phyloP scores from a whole-genome alignment of 352 stramenopile genomes.

The Thraustochytrium sp. region DNA sequence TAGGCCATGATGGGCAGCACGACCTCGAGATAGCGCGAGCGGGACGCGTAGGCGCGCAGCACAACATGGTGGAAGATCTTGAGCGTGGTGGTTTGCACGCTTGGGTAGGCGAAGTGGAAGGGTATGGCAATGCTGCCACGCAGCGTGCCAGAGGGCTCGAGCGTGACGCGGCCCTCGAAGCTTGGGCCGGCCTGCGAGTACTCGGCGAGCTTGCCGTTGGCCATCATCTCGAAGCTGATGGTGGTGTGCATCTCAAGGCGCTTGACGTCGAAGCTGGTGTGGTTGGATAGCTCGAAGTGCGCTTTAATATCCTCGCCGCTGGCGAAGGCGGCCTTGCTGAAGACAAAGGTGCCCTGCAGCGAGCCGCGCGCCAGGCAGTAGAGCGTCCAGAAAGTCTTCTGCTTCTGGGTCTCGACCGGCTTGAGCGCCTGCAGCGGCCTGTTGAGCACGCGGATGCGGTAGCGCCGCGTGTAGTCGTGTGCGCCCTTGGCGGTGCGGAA shows the following conservation, averaged over 20 bases:
- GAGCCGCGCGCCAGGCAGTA: background rate
- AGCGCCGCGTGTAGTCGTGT: background rate
- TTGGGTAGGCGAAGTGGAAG: background rate
- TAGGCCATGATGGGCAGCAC: background rate
- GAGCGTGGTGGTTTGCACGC: background rate
- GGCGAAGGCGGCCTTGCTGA: background rate
- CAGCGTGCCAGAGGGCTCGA: background rate
- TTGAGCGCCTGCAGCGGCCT: background rate
- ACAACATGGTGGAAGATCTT: background rate
- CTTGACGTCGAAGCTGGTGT: background rate
- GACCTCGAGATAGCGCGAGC: background rate
- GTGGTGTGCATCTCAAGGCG: background rate
- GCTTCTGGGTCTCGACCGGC: background rate
- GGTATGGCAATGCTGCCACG: background rate
- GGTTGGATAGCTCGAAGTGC: background rate
- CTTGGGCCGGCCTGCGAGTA: background rate
- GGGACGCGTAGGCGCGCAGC: background rate
- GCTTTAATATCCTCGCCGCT: background rate
- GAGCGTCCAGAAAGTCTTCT: background rate
- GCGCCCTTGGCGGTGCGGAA: background rate
- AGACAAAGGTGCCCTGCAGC: background rate
- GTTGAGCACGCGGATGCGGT: constrained; percentile 3
- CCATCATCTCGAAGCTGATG: background rate
- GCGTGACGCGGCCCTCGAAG: background rate
- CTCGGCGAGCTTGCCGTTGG: background rate